A percentile compares a stretch with the other conserved stretches of the same genome.
Evolutionary conservation across 1,139 yeast species (phyloP).

Genomic region (Suzukiozyma palmioleophila): DNA sequence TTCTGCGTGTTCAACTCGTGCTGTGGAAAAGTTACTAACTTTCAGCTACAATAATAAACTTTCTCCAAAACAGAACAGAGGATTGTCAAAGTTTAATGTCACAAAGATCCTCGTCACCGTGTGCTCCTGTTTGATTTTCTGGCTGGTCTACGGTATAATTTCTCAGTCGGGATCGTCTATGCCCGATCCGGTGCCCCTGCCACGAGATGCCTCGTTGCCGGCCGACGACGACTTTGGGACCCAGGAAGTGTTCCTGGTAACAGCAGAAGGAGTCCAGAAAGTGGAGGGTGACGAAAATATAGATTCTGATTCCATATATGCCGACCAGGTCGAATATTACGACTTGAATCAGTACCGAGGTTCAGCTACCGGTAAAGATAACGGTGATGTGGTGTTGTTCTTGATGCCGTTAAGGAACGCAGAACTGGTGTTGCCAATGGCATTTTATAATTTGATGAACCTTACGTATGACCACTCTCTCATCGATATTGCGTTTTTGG

Average conservation of each 20-base stretch:
- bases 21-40: neutral
- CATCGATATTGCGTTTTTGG: slow-evolving; percentile 80
- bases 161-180: neutral
- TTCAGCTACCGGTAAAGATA: slow-evolving; percentile 44
- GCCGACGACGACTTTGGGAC: slow-evolving; percentile 12
- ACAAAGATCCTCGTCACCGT: neutral
- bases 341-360: slow-evolving; percentile 62
- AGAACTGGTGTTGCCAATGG: slow-evolving; percentile 72
- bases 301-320: slow-evolving; percentile 18
- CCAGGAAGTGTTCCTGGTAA: slow-evolving; percentile 30
- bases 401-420: slow-evolving; percentile 82
- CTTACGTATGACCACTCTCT: slow-evolving; percentile 78
- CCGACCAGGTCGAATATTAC: slow-evolving; percentile 48
- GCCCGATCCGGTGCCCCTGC: neutral
- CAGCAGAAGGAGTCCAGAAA: slow-evolving; percentile 31
- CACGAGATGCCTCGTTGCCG: neutral
- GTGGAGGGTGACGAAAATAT: slow-evolving; percentile 3
- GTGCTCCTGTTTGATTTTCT: neutral
- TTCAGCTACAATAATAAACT: slow-evolving; percentile 2
- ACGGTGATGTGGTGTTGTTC: slow-evolving; percentile 64
- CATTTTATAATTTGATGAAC: slow-evolving; percentile 81
- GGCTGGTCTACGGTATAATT: neutral
- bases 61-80: neutral
- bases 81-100: neutral
- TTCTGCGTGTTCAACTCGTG: too few relatives aligned